Percentiles rank a stretch among this genome's conserved stretches.
Conservation (phyloP, 805 yeast species). For the Starmerella potacharoeniae region DNA sequence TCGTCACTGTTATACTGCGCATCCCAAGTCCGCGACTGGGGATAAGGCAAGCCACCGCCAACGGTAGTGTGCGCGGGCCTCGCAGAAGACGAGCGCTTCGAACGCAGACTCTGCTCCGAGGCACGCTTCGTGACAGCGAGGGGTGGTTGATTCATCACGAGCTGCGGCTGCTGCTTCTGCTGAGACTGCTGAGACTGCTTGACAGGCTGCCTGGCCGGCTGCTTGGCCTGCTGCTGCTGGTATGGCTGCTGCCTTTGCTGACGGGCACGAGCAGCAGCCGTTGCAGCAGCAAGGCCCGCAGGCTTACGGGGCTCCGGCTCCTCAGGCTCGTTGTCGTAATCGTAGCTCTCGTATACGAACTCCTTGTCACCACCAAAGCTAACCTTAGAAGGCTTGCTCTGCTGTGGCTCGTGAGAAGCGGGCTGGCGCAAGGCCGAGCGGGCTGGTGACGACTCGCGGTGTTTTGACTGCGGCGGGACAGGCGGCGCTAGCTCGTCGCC, state of each 20-base stretch:
- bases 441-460: constrained; percentile 27
- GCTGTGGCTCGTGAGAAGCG: background rate
- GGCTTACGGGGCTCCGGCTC: background rate
- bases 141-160: constrained; percentile 9
- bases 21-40: constrained; percentile 13
- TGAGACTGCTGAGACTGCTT: background rate
- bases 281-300: constrained; percentile 12
- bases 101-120: constrained; percentile 10
- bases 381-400: constrained; percentile 14
- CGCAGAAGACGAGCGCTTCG: background rate
- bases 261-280: constrained; percentile 14
- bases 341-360: constrained; percentile 21
- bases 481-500: background rate
- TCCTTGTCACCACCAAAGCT: constrained; percentile 18
- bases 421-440: constrained; percentile 27
- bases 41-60: constrained; percentile 2
- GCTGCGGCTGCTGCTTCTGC: background rate
- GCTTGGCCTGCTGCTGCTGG: background rate
- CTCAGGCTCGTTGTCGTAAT: constrained; percentile 17
- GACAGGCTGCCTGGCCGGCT: background rate
- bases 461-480: constrained; percentile 4
- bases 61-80: background rate
- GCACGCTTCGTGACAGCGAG: constrained; percentile 13
- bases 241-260: background rate
- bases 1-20: background rate